Conservation (phyloP, 139 green algal species). For the Chlamydomonas applanata region DNA sequence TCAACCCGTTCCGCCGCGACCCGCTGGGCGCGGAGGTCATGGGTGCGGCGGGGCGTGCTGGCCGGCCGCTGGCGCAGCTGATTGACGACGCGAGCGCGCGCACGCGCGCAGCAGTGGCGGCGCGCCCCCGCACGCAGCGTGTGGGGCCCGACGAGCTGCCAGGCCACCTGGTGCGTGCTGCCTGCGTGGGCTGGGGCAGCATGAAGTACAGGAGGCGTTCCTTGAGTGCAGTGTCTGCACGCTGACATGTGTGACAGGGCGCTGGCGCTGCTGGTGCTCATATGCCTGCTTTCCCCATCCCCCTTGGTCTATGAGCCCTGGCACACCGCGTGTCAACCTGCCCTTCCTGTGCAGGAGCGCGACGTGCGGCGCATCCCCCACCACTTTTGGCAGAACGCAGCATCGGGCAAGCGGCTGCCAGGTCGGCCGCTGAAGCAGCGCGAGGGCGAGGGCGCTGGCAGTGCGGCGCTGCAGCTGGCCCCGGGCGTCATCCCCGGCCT, state of each 20-base stretch:
- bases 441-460: conserved; percentile 4
- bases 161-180: conserved; percentile 15
- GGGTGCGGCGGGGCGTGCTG: neutral
- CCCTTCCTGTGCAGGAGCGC: conserved; percentile 19
- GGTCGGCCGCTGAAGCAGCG: neutral
- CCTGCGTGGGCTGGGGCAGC: neutral
- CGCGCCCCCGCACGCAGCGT: conserved; percentile 28
- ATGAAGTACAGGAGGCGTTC: too few relatives aligned
- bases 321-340: too few relatives aligned
- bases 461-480: conserved; percentile 22
- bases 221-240: too few relatives aligned
- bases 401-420: conserved; percentile 7
- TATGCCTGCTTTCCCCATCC: too few relatives aligned
- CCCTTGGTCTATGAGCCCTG: too few relatives aligned
- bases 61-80: conserved; percentile 29
- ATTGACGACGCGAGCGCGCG: conserved; percentile 37
- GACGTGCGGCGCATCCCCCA: conserved; percentile 33
- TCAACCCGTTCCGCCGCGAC: neutral
- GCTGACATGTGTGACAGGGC: too few relatives aligned
- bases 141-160: conserved; percentile 59
- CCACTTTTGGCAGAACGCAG: conserved; percentile 36
- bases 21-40: neutral
- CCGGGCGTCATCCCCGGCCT: conserved; percentile 26
- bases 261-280: too few relatives aligned
- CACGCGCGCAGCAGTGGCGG: conserved; percentile 22